Evolutionary conservation across 1,284 basidiomycete genomes (phyloP).

Genomic region (Pascua sp.): DNA sequence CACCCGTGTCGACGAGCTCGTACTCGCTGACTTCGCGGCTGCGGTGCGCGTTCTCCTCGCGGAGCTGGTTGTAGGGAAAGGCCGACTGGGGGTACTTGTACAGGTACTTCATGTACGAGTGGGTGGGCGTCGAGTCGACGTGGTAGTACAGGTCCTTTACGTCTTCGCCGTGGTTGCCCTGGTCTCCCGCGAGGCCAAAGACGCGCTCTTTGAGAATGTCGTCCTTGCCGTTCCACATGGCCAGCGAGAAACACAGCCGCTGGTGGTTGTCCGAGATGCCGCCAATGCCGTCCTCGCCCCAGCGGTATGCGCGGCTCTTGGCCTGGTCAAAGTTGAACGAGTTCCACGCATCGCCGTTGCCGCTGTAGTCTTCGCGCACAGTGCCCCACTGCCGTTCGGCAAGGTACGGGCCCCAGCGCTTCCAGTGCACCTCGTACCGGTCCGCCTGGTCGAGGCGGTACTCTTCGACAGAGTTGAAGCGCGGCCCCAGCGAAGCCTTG

Average conservation of each 20-base stretch:
- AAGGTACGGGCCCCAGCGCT: constrained; percentile 96
- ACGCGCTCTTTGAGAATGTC: constrained; percentile 93
- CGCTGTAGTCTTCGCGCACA: constrained; percentile 96
- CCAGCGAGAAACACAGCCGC: constrained; percentile 82
- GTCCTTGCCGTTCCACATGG: constrained; percentile 93
- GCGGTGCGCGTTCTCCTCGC: constrained; percentile 76
- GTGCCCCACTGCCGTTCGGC: constrained; percentile 98
- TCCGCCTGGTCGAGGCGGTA: constrained; percentile 62
- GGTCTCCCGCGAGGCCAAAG: constrained; percentile 89
- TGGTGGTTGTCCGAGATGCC: constrained; percentile 97
- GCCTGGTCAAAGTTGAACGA: constrained; percentile 96
- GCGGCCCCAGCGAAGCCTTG: constrained; percentile 34
- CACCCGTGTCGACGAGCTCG: constrained; percentile 88
- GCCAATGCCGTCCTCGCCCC: constrained; percentile 97
- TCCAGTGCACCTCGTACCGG: constrained; percentile 77
- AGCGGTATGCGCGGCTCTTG: constrained; percentile 89
- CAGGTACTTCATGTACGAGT: constrained; percentile 98
- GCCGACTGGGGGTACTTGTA: constrained; percentile 95
- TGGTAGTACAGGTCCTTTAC: constrained; percentile 99
- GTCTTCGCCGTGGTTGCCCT: constrained; percentile 97
- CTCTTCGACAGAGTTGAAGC: constrained; percentile 49
- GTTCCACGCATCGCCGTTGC: constrained; percentile 93
- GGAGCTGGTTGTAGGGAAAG: constrained; percentile 91
- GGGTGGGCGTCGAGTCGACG: constrained; percentile 94
- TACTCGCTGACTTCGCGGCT: constrained; percentile 84